These are phyloP conservation scores for Porphyrellus cyaneotinctus DNA, from an alignment of 768 basidiomycete genomes.

Conservation along the genomic window DNA sequence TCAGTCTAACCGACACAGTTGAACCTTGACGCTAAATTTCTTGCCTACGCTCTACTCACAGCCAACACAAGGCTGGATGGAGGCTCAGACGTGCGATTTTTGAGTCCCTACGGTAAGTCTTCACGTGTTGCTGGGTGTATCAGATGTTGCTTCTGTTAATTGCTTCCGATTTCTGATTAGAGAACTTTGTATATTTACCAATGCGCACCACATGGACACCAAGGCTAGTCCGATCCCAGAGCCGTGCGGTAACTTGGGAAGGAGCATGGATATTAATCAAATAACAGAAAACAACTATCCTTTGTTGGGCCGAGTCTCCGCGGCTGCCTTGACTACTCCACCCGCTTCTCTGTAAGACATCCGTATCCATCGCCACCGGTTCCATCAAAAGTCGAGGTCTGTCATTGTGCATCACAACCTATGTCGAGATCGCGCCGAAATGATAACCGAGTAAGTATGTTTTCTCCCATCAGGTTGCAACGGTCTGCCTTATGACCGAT, in stretches of 20 bases:
- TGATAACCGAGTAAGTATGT: not conserved
- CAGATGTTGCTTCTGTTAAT: too few species aligned
- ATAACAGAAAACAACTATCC: not conserved
- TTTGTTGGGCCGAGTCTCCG: not conserved
- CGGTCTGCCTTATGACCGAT: not conserved
- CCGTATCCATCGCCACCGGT: slow-evolving; percentile 1
- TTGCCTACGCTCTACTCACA: too few species aligned
- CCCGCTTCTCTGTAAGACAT: not conserved
- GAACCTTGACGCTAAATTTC: too few species aligned
- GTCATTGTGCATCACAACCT: not conserved
- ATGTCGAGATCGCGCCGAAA: not conserved
- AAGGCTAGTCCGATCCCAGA: too few species aligned
- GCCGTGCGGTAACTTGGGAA: too few species aligned
- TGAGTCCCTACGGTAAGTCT: too few species aligned
- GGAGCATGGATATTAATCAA: not conserved
- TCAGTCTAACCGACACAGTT: too few species aligned
- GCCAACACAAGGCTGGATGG: too few species aligned
- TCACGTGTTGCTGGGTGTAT: too few species aligned
- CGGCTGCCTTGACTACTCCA: not conserved
- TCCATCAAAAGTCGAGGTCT: not conserved
- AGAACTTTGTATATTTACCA: not conserved
- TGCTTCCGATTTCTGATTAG: too few species aligned
- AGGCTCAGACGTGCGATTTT: too few species aligned
- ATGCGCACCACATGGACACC: not conserved
- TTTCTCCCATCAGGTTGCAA: not conserved